Evolutionary conservation across 2,329 filamentous ascomycete species (phyloP), one percentile per base, ranked within the genome.

Genomic region (Fusarium nematophilum): DNA sequence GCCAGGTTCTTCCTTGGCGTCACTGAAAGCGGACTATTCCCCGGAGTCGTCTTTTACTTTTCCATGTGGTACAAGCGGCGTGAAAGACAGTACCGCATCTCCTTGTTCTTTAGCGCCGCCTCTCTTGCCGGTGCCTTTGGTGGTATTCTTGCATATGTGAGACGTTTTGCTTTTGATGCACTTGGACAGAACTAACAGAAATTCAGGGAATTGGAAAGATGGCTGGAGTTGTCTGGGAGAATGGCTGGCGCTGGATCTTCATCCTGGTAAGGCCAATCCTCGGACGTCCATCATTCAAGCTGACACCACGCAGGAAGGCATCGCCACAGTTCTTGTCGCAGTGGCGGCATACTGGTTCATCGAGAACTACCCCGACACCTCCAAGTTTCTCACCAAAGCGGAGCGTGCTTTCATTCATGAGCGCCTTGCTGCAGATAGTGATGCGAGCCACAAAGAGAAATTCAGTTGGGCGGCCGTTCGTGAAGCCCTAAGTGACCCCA

Each of bases 381-480:
- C 86, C 4, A 78, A 76, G 2, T 89, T 89, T 59, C 75, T 90
- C 9, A 80, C 76, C 0, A 75, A 83, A 7, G 75, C 74, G 5
- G 85, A 88, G 65, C 79, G 86, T 2, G 74, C 78, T 0, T 86
- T 83, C 52, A 83, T 92, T 42, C 81, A 85, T 17, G 78, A 82
- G 9, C 85, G 90, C 0, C 79, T 93, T 0, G 85, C 86, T 9
- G 81, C 82, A 5, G 89, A 93, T 64, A 87, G 84, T 59, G 90
- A 93, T 67, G 86, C 89, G 0, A 91, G 86, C 0, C 83, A 87
- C 5, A 78, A 88, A 40, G 90, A 94, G 62, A 69, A 76, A 1
- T 93, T 93, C 67, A 83, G 76, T 4, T 93, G 90, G 91, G 72
- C 64, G 0, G 86, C 87, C 15, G 90, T 93, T 0, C 52, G 73